A percentile compares a stretch with the other conserved stretches of the same genome.
phyloP scores from a whole-genome alignment of 768 basidiomycete genomes.

The Gloeostereum incarnatum region DNA sequence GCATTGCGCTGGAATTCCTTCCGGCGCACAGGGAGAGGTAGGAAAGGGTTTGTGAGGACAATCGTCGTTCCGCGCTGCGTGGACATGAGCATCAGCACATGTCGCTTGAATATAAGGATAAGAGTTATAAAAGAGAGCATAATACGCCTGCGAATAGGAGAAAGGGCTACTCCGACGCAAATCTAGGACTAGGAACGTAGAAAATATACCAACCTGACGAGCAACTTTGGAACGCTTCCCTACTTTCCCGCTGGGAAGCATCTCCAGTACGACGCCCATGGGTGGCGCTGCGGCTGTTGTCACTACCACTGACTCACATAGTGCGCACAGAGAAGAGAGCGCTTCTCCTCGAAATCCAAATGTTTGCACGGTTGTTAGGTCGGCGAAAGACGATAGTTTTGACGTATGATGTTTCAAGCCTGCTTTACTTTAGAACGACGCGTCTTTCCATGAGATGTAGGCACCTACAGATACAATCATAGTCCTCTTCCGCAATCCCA shows the following conservation, averaged over 20 bases:
- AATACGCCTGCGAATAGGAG: too few species aligned
- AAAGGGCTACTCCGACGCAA: slow-evolving; percentile 47
- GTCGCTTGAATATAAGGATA: too few species aligned
- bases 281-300: slow-evolving; percentile 73
- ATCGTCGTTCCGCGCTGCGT: slow-evolving; percentile 82
- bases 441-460: neutral
- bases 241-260: slow-evolving; percentile 59
- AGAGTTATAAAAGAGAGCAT: slow-evolving; percentile 10
- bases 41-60: slow-evolving; percentile 61
- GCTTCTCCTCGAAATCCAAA: slow-evolving; percentile 98
- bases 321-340: slow-evolving; percentile 83
- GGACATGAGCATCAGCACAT: slow-evolving; percentile 1
- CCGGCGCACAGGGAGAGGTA: slow-evolving; percentile 77
- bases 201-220: slow-evolving; percentile 46
- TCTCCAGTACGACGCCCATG: slow-evolving; percentile 69
- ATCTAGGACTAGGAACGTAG: neutral
- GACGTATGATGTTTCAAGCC: slow-evolving; percentile 92
- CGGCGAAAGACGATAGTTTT: slow-evolving; percentile 70
- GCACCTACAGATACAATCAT: slow-evolving; percentile 64
- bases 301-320: slow-evolving; percentile 61
- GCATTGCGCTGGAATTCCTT: slow-evolving; percentile 86
- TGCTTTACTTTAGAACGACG: slow-evolving; percentile 17
- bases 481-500: slow-evolving; percentile 74
- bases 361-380: slow-evolving; percentile 63
- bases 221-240: slow-evolving; percentile 56